Evolutionary conservation across 1,139 yeast genomes (phyloP), one percentile per base, ranked within the genome.

Genomic region (Hansenula sp.): DNA sequence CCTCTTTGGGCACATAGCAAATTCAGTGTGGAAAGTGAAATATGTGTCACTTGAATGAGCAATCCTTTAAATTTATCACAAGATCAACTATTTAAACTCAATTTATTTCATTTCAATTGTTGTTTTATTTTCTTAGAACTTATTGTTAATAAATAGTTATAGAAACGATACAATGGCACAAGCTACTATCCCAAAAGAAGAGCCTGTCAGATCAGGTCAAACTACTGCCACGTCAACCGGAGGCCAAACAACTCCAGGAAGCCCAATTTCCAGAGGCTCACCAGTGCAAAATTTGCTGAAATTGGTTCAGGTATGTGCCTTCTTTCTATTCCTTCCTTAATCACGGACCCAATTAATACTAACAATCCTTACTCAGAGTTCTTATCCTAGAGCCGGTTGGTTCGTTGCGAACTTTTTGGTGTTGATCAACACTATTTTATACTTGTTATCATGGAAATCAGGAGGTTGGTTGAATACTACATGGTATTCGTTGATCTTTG

Each of bases 331-430:
- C 4, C 13, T 4, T n/a, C n/a, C n/a, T n/a, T n/a, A n/a, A n/a
- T 10, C 9, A 5, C 25, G 16, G 18, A 25, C 2, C 17, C 11
- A 6, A 8, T 28, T 5, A 9, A 12, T 18, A 27, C 36, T 33
- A 32, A 21, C 31, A 36, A 16, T 36, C 3, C 7, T 12, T 9
- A 18, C 6, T 6, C 9, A 36, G 38, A 9, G 32, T 5, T 50
- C 64, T 47, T 46, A 48, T 47, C 24, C 67, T 19, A 54, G 67
- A 53, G 62, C 63, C 41, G 61, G 58, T 5, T 68, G 73, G 73
- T 66, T 68, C 46, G 28, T 52, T 3, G 91, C 96, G 48, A 96
- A 93, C 61, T 71, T 79, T 6, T 57, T 77, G 38, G 86, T 91
- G 3, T 68, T 90, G 27, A 18, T 76, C 11, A 74, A 81, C 44